phyloP scores from a whole-genome alignment of 441 rosid species.

The Pelargonium exstipulatum region DNA sequence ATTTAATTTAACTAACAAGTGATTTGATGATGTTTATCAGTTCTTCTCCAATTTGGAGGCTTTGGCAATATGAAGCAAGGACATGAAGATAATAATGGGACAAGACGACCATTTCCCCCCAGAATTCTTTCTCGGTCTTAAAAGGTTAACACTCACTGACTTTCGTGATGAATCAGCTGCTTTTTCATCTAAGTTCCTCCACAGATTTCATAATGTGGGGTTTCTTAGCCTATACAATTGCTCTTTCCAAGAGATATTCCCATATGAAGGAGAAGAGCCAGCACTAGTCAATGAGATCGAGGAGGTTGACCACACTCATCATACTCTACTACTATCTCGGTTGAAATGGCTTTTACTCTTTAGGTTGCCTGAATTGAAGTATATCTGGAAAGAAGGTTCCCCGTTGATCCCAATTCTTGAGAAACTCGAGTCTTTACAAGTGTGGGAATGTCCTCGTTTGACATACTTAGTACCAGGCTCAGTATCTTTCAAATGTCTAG shows the following conservation, averaged over 20 bases:
- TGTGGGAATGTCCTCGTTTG: neutral
- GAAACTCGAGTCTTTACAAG: neutral
- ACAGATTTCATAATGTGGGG: neutral
- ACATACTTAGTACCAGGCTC: slow-evolving; percentile 5
- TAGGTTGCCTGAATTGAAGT: neutral
- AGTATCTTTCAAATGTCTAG: slow-evolving; percentile 15
- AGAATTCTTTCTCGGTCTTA: neutral
- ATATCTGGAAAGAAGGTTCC: neutral
- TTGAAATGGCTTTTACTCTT: neutral
- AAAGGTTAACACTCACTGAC: neutral
- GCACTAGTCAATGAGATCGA: neutral
- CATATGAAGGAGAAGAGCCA: neutral
- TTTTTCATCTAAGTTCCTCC: neutral
- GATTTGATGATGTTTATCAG: too few species aligned
- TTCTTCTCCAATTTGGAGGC: too few species aligned
- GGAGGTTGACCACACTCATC: too few species aligned
- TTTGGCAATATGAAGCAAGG: too few species aligned
- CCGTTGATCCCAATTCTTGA: neutral
- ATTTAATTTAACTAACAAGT: too few species aligned
- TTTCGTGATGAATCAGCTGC: neutral
- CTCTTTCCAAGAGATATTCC: slow-evolving; percentile 4
- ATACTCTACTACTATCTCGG: neutral
- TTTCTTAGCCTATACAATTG: too few species aligned
- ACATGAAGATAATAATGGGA: too few species aligned
- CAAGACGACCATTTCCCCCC: too few species aligned